Conservation (phyloP, 2,329 filamentous ascomycete genomes). For the Cadophora gregata region DNA sequence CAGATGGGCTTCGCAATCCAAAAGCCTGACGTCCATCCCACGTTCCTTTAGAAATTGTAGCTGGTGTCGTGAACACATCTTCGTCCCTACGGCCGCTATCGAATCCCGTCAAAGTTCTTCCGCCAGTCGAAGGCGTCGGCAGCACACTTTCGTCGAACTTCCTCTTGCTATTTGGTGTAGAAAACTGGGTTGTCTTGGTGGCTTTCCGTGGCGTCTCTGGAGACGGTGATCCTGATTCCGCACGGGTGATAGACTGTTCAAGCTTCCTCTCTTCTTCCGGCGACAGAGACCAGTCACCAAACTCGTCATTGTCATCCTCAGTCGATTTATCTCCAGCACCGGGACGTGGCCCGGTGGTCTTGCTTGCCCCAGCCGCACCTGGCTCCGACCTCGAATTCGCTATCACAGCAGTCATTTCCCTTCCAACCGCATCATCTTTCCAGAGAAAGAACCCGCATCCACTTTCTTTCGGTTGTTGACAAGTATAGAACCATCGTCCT, state of each 20-base stretch:
- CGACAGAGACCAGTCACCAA: constrained; percentile 38
- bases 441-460: constrained; percentile 63
- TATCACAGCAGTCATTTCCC: constrained; percentile 52
- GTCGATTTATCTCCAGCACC: constrained; percentile 32
- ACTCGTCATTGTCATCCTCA: constrained; percentile 39
- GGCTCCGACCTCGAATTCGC: constrained; percentile 53
- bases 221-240: constrained; percentile 16
- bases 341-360: constrained; percentile 27
- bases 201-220: constrained; percentile 41
- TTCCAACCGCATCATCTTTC: constrained; percentile 56
- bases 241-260: constrained; percentile 21
- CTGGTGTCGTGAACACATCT: constrained; percentile 36
- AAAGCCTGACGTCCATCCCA: constrained; percentile 37
- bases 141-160: constrained; percentile 37
- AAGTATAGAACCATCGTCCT: constrained; percentile 60
- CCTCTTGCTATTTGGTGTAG: constrained; percentile 41
- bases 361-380: constrained; percentile 27
- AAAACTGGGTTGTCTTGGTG: constrained; percentile 28
- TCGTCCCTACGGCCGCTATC: constrained; percentile 24
- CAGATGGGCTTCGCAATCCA: constrained; percentile 32
- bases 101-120: background rate
- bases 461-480: constrained; percentile 52
- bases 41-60: constrained; percentile 31
- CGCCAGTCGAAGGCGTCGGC: constrained; percentile 39
- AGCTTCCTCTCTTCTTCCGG: constrained; percentile 35